phyloP scores from a whole-genome alignment of 2,329 filamentous ascomycete genomes.

The Pseudogymnoascus pannorum region DNA sequence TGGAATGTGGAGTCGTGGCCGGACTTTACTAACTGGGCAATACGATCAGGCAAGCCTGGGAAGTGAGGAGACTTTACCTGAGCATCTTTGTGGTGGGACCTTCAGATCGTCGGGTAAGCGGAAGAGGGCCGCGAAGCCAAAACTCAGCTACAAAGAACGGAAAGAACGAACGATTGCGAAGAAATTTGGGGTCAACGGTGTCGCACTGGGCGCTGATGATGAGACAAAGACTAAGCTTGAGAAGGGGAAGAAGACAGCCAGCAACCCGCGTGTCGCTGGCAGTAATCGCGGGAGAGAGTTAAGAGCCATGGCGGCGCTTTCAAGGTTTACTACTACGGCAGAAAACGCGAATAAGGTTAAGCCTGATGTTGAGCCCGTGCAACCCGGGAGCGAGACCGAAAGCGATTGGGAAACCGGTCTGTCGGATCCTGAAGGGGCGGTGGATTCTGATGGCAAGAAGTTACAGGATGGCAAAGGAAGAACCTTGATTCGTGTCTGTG shows the following conservation, averaged over 20 bases:
- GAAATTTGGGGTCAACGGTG: slow-evolving; percentile 46
- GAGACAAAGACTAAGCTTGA: slow-evolving; percentile 38
- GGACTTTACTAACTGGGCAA: slow-evolving; percentile 52
- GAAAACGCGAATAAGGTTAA: slow-evolving; percentile 27
- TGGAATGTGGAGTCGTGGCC: slow-evolving; percentile 73
- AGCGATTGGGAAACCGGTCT: slow-evolving; percentile 34
- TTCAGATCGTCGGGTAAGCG: slow-evolving; percentile 52
- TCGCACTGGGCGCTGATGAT: slow-evolving; percentile 45
- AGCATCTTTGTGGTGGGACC: slow-evolving; percentile 75
- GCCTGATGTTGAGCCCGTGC: slow-evolving; percentile 30
- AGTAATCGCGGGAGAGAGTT: slow-evolving; percentile 53
- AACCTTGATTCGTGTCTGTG: slow-evolving; percentile 67
- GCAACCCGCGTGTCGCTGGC: slow-evolving; percentile 52
- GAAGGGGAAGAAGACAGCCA: slow-evolving; percentile 43
- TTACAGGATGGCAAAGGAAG: slow-evolving; percentile 60
- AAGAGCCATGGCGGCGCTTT: slow-evolving; percentile 52
- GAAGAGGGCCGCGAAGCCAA: slow-evolving; percentile 43
- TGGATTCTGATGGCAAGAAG: slow-evolving; percentile 57
- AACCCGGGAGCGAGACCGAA: slow-evolving; percentile 38
- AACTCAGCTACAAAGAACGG: slow-evolving; percentile 32
- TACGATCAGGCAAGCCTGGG: slow-evolving; percentile 47
- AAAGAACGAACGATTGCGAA: slow-evolving; percentile 47
- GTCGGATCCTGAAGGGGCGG: slow-evolving; percentile 41
- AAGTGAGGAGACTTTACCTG: slow-evolving; percentile 51
- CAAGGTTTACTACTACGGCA: slow-evolving; percentile 43